Conservation (phyloP, 2,329 filamentous ascomycete genomes). For the Neofusicoccum kwambonambiense region DNA sequence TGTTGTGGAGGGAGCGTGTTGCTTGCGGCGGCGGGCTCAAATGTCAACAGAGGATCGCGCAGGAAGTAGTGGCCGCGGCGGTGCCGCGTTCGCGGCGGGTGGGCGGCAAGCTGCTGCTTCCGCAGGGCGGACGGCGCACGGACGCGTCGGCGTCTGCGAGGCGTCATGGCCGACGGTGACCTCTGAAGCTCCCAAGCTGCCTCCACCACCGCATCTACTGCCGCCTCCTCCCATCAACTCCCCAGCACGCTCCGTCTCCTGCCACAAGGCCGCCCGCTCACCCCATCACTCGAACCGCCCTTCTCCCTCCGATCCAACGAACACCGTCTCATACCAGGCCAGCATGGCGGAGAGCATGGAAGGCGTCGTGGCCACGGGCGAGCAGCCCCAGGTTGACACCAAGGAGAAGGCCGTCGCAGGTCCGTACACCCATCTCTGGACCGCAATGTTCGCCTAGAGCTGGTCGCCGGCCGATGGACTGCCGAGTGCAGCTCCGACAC, state of each 20-base stretch:
- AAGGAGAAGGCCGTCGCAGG: constrained; percentile 41
- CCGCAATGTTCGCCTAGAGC: not conserved
- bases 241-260: not conserved
- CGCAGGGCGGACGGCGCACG: not conserved
- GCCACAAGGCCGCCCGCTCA: not conserved
- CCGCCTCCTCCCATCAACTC: constrained; percentile 11
- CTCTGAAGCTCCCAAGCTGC: constrained; percentile 13
- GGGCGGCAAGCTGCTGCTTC: not conserved
- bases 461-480: not conserved
- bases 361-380: constrained; percentile 41
- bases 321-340: not conserved
- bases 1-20: not conserved
- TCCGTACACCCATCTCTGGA: constrained; percentile 24
- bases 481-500: not conserved
- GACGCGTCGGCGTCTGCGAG: not conserved
- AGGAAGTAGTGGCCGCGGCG: not conserved
- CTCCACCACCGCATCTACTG: constrained; percentile 2
- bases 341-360: constrained; percentile 53
- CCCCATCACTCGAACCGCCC: not conserved
- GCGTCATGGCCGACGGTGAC: constrained; percentile 10
- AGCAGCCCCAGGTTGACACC: constrained; percentile 42
- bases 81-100: not conserved
- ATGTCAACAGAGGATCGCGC: not conserved
- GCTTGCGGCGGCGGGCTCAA: not conserved
- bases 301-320: constrained; percentile 20